Evolutionary conservation across 257 asterid genomes (phyloP), one percentile per base, ranked within the genome.

Genomic region (Oldenlandia corymbosa): DNA sequence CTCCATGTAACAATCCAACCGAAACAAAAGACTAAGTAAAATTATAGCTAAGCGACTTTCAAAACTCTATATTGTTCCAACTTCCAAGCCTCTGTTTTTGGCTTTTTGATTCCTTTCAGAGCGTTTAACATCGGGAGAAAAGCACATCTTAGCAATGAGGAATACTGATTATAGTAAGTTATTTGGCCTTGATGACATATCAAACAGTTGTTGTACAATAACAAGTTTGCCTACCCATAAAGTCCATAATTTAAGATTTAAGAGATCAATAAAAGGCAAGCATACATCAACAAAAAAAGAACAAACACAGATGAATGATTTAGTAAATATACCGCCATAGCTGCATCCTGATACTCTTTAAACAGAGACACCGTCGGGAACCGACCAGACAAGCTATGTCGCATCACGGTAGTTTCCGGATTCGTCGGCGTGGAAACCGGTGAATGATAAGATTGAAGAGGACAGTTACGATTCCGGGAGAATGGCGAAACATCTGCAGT

Each of bases 341-440:
- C 98, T 54, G 98, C 95, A 74, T 85, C 77, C 67, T 92, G 96
- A 68, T 87, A 92, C 66, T 92, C 96, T 87, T 92, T 92, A 79
- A 92, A 92, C 71, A 92, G 82, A 9, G 95, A 73, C 71, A 92
- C 95, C 17, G 88, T 71, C 30, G 97, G 96, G 80, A 92, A 87
- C 60, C 65, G 86, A 56, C 96, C 93, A 5, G 89, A 75, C 93
- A 92, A 83, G 73, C 98, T 76, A 79, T 92, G 98, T 67, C 81
- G 77, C 69, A 52, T 46, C 67, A 58, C n/a, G n/a, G 4, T 18
- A 61, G n/a, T 72, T 47, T 81, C 89, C 27, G 51, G 42, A 39
- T 58, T 66, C 74, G 36, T 60, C 49, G 65, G 73, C 76, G 27
- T 26, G 23, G 71, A 37, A 83, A 73, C 75, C 34, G 81, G 78